These are phyloP conservation scores for Ceratocystis albifundus DNA, from an alignment of 2,329 filamentous ascomycete species.

Conservation along the genomic window DNA sequence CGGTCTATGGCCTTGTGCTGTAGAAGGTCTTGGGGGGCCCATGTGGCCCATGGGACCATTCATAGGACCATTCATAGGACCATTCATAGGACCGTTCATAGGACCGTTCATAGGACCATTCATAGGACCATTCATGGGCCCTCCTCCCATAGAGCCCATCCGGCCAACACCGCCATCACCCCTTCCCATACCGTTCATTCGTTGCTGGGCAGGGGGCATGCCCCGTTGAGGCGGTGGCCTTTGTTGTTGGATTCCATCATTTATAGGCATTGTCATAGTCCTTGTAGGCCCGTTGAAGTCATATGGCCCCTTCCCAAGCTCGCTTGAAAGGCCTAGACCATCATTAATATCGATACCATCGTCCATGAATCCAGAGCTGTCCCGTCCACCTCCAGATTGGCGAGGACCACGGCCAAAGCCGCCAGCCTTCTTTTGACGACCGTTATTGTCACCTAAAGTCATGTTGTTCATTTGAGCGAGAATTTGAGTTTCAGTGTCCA, in stretches of 20 bases:
- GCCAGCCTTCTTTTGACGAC: constrained; percentile 14
- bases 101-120: neutral
- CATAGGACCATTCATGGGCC: constrained; percentile 25
- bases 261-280: constrained; percentile 51
- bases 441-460: constrained; percentile 11
- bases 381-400: constrained; percentile 8
- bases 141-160: constrained; percentile 31
- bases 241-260: constrained; percentile 33
- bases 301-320: constrained; percentile 25
- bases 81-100: neutral
- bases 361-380: constrained; percentile 27
- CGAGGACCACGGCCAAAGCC: constrained; percentile 15
- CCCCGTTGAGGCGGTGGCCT: constrained; percentile 27
- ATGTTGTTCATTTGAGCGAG: constrained; percentile 21
- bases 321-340: constrained; percentile 30
- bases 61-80: neutral
- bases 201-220: constrained; percentile 28
- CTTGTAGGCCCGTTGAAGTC: constrained; percentile 43
- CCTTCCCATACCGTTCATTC: constrained; percentile 38
- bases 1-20: constrained; percentile 42
- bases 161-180: constrained; percentile 31
- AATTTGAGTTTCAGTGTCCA: constrained; percentile 21
- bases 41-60: constrained; percentile 13
- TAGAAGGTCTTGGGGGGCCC: constrained; percentile 35
- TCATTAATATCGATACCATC: constrained; percentile 29